Conservation (phyloP, 208 protist genomes). For the Crithidia sp. region DNA sequence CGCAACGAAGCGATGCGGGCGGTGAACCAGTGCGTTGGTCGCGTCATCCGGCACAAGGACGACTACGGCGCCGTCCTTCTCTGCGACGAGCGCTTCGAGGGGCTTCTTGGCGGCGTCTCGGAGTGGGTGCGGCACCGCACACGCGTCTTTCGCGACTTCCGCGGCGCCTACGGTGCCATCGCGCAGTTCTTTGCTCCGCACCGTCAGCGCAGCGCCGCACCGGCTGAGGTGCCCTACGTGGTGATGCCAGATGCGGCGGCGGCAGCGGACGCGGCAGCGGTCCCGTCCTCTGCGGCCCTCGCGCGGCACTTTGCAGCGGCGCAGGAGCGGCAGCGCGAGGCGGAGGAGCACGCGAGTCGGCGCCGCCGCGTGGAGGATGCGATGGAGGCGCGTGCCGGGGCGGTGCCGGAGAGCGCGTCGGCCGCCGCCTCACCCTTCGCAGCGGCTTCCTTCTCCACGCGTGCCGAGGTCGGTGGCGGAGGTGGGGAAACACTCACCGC, state of each 20-base stretch:
- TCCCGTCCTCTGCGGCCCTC: slow-evolving; percentile 35
- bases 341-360: slow-evolving; percentile 16
- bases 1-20: slow-evolving; percentile 93
- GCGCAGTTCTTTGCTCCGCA: slow-evolving; percentile 68
- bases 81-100: slow-evolving; percentile 93
- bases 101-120: slow-evolving; percentile 44
- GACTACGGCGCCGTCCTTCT: slow-evolving; percentile 97
- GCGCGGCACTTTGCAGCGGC: slow-evolving; percentile 42
- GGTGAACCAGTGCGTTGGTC: slow-evolving; percentile 97
- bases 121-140: slow-evolving; percentile 69
- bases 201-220: slow-evolving; percentile 15
- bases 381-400: slow-evolving; percentile 17
- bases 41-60: slow-evolving; percentile 96
- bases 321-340: slow-evolving; percentile 27
- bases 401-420: not conserved
- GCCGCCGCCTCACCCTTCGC: slow-evolving; percentile 4
- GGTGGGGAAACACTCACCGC: no score
- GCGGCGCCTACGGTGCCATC: slow-evolving; percentile 62
- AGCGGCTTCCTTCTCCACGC: not conserved
- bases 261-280: not conserved
- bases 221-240: slow-evolving; percentile 32
- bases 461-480: not conserved
- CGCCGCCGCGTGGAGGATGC: slow-evolving; percentile 43
- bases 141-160: slow-evolving; percentile 59
- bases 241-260: not conserved